Evolutionary conservation across 768 basidiomycete genomes (phyloP), one percentile per base, ranked within the genome.

Genomic region (Termitomyces bulborhizus): DNA sequence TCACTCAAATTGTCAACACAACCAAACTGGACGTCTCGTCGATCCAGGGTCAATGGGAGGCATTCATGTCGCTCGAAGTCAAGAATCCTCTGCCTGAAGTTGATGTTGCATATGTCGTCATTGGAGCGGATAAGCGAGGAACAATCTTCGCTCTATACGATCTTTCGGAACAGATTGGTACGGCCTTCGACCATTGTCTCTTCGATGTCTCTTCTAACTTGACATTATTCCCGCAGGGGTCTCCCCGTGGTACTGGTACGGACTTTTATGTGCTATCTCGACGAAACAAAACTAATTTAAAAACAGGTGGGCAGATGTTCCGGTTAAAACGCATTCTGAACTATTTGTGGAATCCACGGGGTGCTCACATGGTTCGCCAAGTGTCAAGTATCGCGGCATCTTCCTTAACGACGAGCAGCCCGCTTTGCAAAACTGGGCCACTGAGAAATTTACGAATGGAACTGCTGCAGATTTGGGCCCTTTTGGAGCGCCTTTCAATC

Each of bases 371-470:
- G 85, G 83, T 34, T 63, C 75, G n/a, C 86, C 86, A 3, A 81
- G 79, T 6, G 84, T 89, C 53, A 82, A 86, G 62, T 88, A 85
- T 61, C 79, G 86, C 41, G 87, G 82, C 16, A 78, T 88, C 40
- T 85, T 90, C 71, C 68, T 90, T 57, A 90, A 90, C 64, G 86
- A 90, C 59, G 88, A 90, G 64, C 82, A 86, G 61, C 88, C 88
- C 7, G 80, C 81, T 40, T 65, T 88, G 46, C 79, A 81, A 57
- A 83, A 80, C 62, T 90, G 88, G 88, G 86, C 85, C 8, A 71
- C 76, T 58, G 81, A 81, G 57, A 83, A 82, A 59, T 88, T 84
- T 65, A 84, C 82, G 15, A 84, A 85, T 57, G 82, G 82, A 4
- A 81, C 80, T 4, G 77, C 80, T 12, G 71, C 77, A 15, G 53